A percentile compares a stretch with the other conserved stretches of the same genome.
Conservation (phyloP, 441 rosid species). For the Euphorbia schlechtendalii region DNA sequence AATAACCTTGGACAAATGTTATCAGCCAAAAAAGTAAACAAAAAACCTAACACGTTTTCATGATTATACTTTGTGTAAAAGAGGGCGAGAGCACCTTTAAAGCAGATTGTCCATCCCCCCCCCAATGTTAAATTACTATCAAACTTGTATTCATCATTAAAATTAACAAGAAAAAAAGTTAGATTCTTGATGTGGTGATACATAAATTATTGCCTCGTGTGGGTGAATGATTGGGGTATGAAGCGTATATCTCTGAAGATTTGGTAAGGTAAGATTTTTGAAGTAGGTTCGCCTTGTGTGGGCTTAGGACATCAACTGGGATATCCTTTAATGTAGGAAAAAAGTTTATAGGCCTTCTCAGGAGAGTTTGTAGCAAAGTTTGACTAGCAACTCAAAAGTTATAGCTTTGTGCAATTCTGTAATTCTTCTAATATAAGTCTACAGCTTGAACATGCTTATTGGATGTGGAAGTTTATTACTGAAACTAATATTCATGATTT, state of each 20-base stretch:
- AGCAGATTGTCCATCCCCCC: conserved; percentile 41
- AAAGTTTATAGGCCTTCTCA: background rate
- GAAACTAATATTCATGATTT: background rate
- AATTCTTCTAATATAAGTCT: background rate
- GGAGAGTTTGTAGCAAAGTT: background rate
- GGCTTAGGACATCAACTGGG: too few relatives aligned
- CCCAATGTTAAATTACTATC: background rate
- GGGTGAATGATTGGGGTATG: too few relatives aligned
- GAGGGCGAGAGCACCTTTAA: conserved; percentile 29
- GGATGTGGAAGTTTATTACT: background rate
- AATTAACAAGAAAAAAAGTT: conserved; percentile 17
- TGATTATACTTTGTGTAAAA: background rate
- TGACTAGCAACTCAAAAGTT: background rate
- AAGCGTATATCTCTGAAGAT: too few relatives aligned
- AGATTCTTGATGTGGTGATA: conserved; percentile 38
- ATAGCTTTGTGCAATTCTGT: background rate
- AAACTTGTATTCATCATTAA: conserved; percentile 17
- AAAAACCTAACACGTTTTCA: too few relatives aligned
- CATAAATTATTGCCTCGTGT: too few relatives aligned
- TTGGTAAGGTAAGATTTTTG: too few relatives aligned
- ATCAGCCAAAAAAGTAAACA: too few relatives aligned
- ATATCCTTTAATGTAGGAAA: too few relatives aligned
- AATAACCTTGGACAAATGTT: too few relatives aligned
- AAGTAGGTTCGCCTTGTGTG: too few relatives aligned
- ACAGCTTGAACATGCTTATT: background rate